These are phyloP conservation scores for Nakaseomyces bracarensis DNA, from an alignment of 1,139 yeast genomes.

Conservation along the genomic window DNA sequence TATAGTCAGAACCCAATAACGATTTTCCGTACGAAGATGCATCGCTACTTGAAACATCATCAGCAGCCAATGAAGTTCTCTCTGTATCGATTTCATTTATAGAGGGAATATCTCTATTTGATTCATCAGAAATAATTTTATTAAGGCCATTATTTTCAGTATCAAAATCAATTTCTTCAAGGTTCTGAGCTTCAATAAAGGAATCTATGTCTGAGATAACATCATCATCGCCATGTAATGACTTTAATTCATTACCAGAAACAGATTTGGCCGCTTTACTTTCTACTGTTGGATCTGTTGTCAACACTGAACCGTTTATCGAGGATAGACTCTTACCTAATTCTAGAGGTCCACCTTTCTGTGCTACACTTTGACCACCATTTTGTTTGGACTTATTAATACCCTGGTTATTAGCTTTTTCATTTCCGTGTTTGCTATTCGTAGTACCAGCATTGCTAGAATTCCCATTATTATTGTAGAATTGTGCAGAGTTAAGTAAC, in stretches of 20 bases:
- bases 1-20: slow-evolving; percentile 34
- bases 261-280: background rate
- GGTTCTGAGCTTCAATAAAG: slow-evolving; percentile 27
- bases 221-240: slow-evolving; percentile 13
- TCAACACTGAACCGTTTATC: background rate
- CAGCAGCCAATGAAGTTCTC: slow-evolving; percentile 13
- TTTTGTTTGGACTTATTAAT: background rate
- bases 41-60: slow-evolving; percentile 26
- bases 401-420: background rate
- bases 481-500: background rate
- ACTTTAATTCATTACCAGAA: slow-evolving; percentile 7
- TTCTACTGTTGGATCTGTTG: background rate
- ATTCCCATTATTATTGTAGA: slow-evolving; percentile 6
- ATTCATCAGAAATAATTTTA: slow-evolving; percentile 8
- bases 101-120: slow-evolving; percentile 9
- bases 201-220: slow-evolving; percentile 29
- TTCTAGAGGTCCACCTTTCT: background rate
- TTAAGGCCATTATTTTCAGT: slow-evolving; percentile 10
- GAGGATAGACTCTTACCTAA: slow-evolving; percentile 1
- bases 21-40: slow-evolving; percentile 35
- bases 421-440: slow-evolving; percentile 3
- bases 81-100: slow-evolving; percentile 8
- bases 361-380: slow-evolving; percentile 1
- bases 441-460: slow-evolving; percentile 7
- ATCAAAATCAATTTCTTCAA: slow-evolving; percentile 23